Evolutionary conservation across 495 filamentous ascomycete species (phyloP), one percentile per base, ranked within the genome.

Genomic region (Aspergillus sclerotioniger): DNA sequence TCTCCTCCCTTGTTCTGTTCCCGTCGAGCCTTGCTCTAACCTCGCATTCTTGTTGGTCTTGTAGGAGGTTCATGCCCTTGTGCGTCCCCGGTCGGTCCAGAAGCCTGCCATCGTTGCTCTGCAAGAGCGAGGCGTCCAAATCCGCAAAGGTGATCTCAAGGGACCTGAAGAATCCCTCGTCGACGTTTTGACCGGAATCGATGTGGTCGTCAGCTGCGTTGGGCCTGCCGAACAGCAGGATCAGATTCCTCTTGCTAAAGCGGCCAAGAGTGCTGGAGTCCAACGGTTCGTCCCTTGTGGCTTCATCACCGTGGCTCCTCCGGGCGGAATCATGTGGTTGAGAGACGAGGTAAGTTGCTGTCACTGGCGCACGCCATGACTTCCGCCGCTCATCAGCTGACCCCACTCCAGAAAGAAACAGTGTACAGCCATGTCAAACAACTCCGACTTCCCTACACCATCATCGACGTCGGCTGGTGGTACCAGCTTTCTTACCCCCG

Each of bases 381-480:
- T 20, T 43, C 16, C 28, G 49, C 16, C 28, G 49, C 51, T 41
- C 28, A 21, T n/a, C 1, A 21, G 6, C 39, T 54, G 49, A 59
- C 8, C 47, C 60, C 39, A 0, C 21, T 33, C 31, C 53, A 81
- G 78, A 85, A 85, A 76, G 78, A 84, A 53, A 73, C 73, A 17
- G 76, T 85, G 21, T 78, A 80, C 69, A 77, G 82, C 54, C 76
- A 80, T 55, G 76, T 85, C 64, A 78, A 76, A 65, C 72, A 76
- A 58, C 63, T 81, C 20, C 62, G 67, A 53, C 70, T 86, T 25
- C 80, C 82, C 25, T 87, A 84, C 70, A 87, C 83, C 21, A 77
- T 84, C 65, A 78, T 87, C 61, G 82, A 86, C 60, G 76, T 84
- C 44, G 84, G 84, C 48, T 84, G 75, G 73, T 87, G 83, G 83